Conservation (phyloP, 2,329 filamentous ascomycete genomes). For the Pseudogymnoascus destructans region DNA sequence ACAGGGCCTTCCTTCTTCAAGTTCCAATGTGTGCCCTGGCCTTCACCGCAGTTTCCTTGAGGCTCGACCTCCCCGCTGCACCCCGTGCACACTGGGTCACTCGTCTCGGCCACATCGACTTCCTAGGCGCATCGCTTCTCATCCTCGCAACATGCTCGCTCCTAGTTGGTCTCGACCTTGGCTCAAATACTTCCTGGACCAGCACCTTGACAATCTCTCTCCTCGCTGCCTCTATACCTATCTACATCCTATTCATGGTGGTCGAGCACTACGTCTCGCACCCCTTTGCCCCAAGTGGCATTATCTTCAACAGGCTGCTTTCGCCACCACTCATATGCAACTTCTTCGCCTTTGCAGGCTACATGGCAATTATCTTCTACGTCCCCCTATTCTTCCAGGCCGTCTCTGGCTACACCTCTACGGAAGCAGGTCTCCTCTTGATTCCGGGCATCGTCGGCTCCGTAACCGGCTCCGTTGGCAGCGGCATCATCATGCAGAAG, state of each 20-base stretch:
- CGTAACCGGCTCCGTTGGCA: constrained; percentile 50
- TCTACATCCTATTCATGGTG: constrained; percentile 54
- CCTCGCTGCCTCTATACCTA: constrained; percentile 39
- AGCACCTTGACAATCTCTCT: constrained; percentile 43
- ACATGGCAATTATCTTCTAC: constrained; percentile 50
- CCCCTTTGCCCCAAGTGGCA: constrained; percentile 61
- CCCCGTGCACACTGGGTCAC: constrained; percentile 48
- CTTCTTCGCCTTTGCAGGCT: constrained; percentile 54
- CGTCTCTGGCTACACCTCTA: constrained; percentile 49
- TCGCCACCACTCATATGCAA: constrained; percentile 58
- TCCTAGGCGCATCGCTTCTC: constrained; percentile 55
- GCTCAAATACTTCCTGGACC: constrained; percentile 58
- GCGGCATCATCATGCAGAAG: constrained; percentile 53
- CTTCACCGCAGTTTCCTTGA: constrained; percentile 47
- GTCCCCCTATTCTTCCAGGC: constrained; percentile 70
- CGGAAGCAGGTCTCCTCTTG: constrained; percentile 49
- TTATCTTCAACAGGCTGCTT: constrained; percentile 55
- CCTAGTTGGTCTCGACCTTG: constrained; percentile 57
- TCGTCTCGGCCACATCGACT: constrained; percentile 59
- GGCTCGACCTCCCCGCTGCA: constrained; percentile 45
- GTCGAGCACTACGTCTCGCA: constrained; percentile 57
- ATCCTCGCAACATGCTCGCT: constrained; percentile 52
- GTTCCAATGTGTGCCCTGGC: constrained; percentile 55
- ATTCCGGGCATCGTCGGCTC: constrained; percentile 51
- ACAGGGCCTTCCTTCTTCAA: constrained; percentile 57